Conservation (phyloP, 2,329 filamentous ascomycete genomes). For the Penicillium crustosum region DNA sequence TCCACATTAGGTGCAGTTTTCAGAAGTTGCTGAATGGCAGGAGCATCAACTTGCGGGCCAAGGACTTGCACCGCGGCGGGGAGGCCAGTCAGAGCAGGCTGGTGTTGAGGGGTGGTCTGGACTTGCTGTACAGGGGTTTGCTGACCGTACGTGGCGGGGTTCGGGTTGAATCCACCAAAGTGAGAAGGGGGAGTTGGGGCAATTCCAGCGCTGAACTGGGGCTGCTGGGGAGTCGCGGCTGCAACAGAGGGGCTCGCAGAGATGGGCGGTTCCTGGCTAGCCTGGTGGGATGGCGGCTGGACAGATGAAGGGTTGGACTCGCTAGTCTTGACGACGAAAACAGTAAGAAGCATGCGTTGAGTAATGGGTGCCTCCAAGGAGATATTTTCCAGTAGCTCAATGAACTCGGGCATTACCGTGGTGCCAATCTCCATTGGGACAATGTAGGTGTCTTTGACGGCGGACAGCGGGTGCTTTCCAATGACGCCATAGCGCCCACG, state of each 20-base stretch:
- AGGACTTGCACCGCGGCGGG: constrained; percentile 63
- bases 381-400: constrained; percentile 84
- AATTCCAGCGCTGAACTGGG: constrained; percentile 28
- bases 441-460: constrained; percentile 87
- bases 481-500: constrained; percentile 87
- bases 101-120: constrained; percentile 26
- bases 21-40: constrained; percentile 68
- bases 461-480: constrained; percentile 68
- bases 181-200: constrained; percentile 27
- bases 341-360: constrained; percentile 76
- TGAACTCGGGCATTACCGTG: constrained; percentile 72
- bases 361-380: constrained; percentile 69
- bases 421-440: constrained; percentile 77
- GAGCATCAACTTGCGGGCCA: constrained; percentile 60
- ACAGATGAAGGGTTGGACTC: constrained; percentile 44
- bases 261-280: constrained; percentile 36
- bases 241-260: constrained; percentile 36
- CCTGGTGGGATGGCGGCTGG: constrained; percentile 42
- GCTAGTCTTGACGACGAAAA: constrained; percentile 75
- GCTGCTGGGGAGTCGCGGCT: constrained; percentile 30
- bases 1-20: constrained; percentile 68
- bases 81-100: constrained; percentile 48
- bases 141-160: constrained; percentile 22
- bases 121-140: constrained; percentile 17
- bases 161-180: constrained; percentile 17